Evolutionary conservation across 1,139 yeast species (phyloP).

Genomic region (Arxiozyma slooffiae): DNA sequence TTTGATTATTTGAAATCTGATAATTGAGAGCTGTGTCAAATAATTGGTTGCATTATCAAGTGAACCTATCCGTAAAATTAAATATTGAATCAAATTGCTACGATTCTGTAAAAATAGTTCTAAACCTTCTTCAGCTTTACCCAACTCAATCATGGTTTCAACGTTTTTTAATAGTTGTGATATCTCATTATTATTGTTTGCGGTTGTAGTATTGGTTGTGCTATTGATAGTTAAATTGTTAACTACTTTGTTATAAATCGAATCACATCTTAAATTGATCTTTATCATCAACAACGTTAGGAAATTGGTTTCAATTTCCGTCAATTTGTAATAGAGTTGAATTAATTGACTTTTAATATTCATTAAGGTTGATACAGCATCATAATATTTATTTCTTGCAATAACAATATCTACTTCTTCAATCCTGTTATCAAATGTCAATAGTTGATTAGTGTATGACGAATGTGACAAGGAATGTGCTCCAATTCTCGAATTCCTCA

Average conservation of each 20-base stretch:
- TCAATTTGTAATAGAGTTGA: constrained; percentile 11
- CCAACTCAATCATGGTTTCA: constrained; percentile 35
- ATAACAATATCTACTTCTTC: constrained; percentile 27
- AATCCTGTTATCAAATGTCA: constrained; percentile 20
- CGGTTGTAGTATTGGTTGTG: not conserved
- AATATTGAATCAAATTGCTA: constrained; percentile 36
- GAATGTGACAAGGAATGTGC: constrained; percentile 4
- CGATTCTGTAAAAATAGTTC: constrained; percentile 40
- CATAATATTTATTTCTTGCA: constrained; percentile 22
- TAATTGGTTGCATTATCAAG: constrained; percentile 49
- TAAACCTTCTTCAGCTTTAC: constrained; percentile 40
- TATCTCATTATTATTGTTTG: constrained; percentile 19
- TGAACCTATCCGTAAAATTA: constrained; percentile 41
- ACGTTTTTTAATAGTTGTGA: constrained; percentile 31
- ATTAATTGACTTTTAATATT: constrained; percentile 16
- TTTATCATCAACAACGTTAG: constrained; percentile 36
- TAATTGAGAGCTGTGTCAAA: constrained; percentile 49
- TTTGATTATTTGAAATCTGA: constrained; percentile 46
- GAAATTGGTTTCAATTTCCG: constrained; percentile 34
- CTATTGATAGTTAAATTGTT: constrained; percentile 25
- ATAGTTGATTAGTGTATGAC: constrained; percentile 13
- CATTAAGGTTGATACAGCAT: constrained; percentile 20
- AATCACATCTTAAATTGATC: constrained; percentile 32
- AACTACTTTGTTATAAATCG: constrained; percentile 27
- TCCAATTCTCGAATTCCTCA: constrained; percentile 15